Evolutionary conservation across 768 basidiomycete species (phyloP).

Genomic region (Boletus reticulatus): DNA sequence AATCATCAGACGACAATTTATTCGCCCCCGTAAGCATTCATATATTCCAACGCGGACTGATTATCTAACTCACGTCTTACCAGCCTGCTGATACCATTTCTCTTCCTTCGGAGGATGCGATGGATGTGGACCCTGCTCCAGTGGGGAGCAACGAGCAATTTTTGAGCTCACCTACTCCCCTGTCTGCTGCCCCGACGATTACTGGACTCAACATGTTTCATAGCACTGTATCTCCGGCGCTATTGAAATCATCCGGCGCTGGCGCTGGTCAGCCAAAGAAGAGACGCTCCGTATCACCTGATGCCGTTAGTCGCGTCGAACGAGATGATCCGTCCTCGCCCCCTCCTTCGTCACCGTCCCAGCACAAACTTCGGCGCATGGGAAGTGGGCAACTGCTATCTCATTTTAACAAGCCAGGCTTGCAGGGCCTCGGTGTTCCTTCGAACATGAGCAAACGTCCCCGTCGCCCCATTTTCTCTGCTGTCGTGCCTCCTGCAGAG

Average conservation of each 20-base stretch:
- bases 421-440: slow-evolving; percentile 55
- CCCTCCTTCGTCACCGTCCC: slow-evolving; percentile 46
- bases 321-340: slow-evolving; percentile 49
- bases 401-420: slow-evolving; percentile 48
- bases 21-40: slow-evolving; percentile 28
- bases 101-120: slow-evolving; percentile 58
- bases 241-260: slow-evolving; percentile 43
- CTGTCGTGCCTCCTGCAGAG: slow-evolving; percentile 49
- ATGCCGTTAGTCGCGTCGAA: slow-evolving; percentile 37
- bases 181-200: slow-evolving; percentile 51
- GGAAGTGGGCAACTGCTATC: slow-evolving; percentile 32
- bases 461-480: slow-evolving; percentile 67
- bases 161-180: slow-evolving; percentile 35
- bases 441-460: slow-evolving; percentile 54
- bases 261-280: slow-evolving; percentile 45
- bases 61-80: slow-evolving; percentile 13
- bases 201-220: slow-evolving; percentile 65
- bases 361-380: slow-evolving; percentile 46
- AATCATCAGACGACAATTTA: slow-evolving; percentile 25
- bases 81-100: slow-evolving; percentile 40
- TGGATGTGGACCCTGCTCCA: slow-evolving; percentile 72
- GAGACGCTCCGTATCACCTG: slow-evolving; percentile 60
- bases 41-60: background rate
- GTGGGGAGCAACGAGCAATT: slow-evolving; percentile 31
- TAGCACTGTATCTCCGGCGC: slow-evolving; percentile 48